Percentiles rank a stretch among this genome's conserved stretches.
Conservation (phyloP, 495 filamentous ascomycete species). For the Penicillium atrosanguineum region DNA sequence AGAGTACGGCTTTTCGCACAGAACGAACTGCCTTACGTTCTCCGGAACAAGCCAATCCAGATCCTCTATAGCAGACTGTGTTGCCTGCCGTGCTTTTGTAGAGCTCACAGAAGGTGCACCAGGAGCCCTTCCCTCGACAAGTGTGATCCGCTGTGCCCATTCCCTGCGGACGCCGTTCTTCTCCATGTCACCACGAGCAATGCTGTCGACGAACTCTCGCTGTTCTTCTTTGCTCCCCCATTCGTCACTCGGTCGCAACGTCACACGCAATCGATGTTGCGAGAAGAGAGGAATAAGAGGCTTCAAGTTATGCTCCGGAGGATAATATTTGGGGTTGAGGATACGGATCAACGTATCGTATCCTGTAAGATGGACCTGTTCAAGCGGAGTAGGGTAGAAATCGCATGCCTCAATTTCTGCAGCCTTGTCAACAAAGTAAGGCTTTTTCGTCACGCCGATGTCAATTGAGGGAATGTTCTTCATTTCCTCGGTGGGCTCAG, state of each 20-base stretch:
- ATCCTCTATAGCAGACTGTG: slow-evolving; percentile 48
- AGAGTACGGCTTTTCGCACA: slow-evolving; percentile 37
- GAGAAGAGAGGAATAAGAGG: slow-evolving; percentile 67
- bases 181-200: slow-evolving; percentile 52
- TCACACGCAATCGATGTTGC: slow-evolving; percentile 68
- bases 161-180: slow-evolving; percentile 55
- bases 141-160: slow-evolving; percentile 69
- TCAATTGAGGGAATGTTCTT: slow-evolving; percentile 54
- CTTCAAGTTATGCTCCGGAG: slow-evolving; percentile 48
- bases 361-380: slow-evolving; percentile 79
- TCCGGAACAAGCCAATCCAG: slow-evolving; percentile 63
- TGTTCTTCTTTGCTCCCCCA: slow-evolving; percentile 65
- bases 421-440: slow-evolving; percentile 85
- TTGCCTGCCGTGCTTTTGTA: slow-evolving; percentile 71
- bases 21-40: slow-evolving; percentile 58
- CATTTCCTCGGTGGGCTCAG: slow-evolving; percentile 3
- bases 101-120: slow-evolving; percentile 67
- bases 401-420: slow-evolving; percentile 57
- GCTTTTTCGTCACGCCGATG: slow-evolving; percentile 75
- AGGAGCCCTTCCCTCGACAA: slow-evolving; percentile 60
- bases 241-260: slow-evolving; percentile 62
- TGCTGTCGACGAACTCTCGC: slow-evolving; percentile 50
- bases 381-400: slow-evolving; percentile 44
- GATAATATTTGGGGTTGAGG: slow-evolving; percentile 83
- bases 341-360: slow-evolving; percentile 87